Evolutionary conservation across 2,329 filamentous ascomycete genomes (phyloP).

Genomic region (Aspergillus sp.): DNA sequence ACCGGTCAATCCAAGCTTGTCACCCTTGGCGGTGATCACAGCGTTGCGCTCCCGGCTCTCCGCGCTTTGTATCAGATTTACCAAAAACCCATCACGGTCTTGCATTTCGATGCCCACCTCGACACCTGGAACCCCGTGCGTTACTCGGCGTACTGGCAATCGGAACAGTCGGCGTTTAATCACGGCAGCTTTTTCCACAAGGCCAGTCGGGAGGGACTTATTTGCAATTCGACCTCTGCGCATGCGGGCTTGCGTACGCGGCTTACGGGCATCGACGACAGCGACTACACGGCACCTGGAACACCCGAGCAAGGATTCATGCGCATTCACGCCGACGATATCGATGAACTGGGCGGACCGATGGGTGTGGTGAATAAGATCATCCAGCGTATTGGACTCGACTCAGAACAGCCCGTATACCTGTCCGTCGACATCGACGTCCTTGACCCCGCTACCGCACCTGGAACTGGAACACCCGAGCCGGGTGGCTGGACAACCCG

Average conservation of each 20-base stretch:
- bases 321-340: slow-evolving; percentile 79
- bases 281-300: slow-evolving; percentile 68
- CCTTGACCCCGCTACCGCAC: slow-evolving; percentile 67
- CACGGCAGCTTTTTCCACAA: slow-evolving; percentile 94
- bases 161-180: slow-evolving; percentile 72
- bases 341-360: slow-evolving; percentile 72
- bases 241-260: slow-evolving; percentile 82
- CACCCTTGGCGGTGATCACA: slow-evolving; percentile 73
- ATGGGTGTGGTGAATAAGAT: slow-evolving; percentile 70
- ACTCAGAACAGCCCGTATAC: slow-evolving; percentile 73
- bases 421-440: slow-evolving; percentile 80
- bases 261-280: slow-evolving; percentile 64
- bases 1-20: slow-evolving; percentile 55
- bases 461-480: slow-evolving; percentile 85
- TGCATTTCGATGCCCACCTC: slow-evolving; percentile 77
- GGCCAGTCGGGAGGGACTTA: slow-evolving; percentile 75
- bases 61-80: slow-evolving; percentile 64
- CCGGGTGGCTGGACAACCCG: slow-evolving; percentile 88
- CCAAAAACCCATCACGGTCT: slow-evolving; percentile 63
- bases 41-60: slow-evolving; percentile 67
- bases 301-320: slow-evolving; percentile 71
- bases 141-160: slow-evolving; percentile 75
- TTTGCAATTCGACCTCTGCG: slow-evolving; percentile 71
- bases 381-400: slow-evolving; percentile 64
- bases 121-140: slow-evolving; percentile 81